Percentiles rank a stretch among this genome's conserved stretches.
Evolutionary conservation across 139 green algal species (phyloP).

Genomic region (Chlamydomonas sphaeroides): DNA sequence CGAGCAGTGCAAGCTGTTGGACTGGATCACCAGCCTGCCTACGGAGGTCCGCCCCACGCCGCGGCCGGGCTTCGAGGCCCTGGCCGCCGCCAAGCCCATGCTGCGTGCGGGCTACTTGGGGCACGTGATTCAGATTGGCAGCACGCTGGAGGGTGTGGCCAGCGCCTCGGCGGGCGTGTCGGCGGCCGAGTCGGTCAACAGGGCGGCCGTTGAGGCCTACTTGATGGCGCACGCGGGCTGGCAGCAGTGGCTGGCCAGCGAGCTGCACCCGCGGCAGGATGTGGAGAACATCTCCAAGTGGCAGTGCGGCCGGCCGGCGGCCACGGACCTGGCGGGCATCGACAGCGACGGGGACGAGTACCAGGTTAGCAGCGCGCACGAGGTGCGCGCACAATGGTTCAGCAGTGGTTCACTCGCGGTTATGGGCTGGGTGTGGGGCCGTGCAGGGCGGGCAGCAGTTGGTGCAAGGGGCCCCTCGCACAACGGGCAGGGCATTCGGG

Average conservation of each 20-base stretch:
- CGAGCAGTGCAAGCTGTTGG: constrained; percentile 61
- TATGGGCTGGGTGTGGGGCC: no score
- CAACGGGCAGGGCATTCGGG: no score
- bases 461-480: no score
- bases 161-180: constrained; percentile 13
- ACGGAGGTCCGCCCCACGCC: constrained; percentile 55
- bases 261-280: constrained; percentile 56
- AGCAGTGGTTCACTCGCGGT: no score
- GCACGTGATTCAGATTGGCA: constrained; percentile 83
- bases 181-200: constrained; percentile 18
- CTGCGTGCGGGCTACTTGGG: constrained; percentile 86
- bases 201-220: constrained; percentile 41
- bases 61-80: constrained; percentile 45
- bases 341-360: constrained; percentile 70
- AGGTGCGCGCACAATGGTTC: no score
- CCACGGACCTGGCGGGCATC: constrained; percentile 52
- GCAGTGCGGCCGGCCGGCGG: constrained; percentile 71
- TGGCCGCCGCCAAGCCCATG: constrained; percentile 41
- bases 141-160: constrained; percentile 49
- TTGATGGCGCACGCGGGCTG: constrained; percentile 57
- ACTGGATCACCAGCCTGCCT: constrained; percentile 76
- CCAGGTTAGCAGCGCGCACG: constrained; percentile 49
- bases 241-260: constrained; percentile 54
- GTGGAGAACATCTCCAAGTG: constrained; percentile 70
- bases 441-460: no score